Evolutionary conservation across 768 basidiomycete genomes (phyloP), one percentile per base, ranked within the genome.

Genomic region (Ramaria sp.): DNA sequence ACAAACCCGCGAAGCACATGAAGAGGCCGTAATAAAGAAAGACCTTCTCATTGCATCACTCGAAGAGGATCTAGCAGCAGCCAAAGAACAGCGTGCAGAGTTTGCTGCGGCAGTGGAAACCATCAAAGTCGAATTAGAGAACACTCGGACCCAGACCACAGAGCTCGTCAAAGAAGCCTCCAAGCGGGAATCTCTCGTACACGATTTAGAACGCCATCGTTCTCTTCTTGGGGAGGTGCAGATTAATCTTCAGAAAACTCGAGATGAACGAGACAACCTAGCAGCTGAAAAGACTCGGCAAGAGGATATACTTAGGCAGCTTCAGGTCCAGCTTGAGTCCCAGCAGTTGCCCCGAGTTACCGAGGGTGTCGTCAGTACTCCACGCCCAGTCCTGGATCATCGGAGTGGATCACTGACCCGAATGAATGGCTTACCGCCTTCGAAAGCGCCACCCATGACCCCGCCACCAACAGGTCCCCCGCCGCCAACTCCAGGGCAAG

Each of bases 391-490:
- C 76, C 33, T 78, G 78, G 49, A 83, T 82, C 30, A 78, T 76
- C 65, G 70, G 64, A 58, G 79, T 51, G 51, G 39, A 82, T 53
- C 73, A 75, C 54, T 57, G 70, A 49, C 70, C 78, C 19, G 81
- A 83, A 37, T 79, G 82, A 78, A 78, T 58, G 80, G 79, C 43
- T 69, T 89, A 50, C 80, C 86, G 42, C 72, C 81, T 30, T 74
- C 81, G 63, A 93, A 92, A 69, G 12, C 48, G 24, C 78, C 88
- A 15, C 92, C 91, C 17, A 86, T 88, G 0, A 88, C 87, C 0
- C 91, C 92, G 9, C 90, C 93, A 11, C 93, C 92, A 0, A 78
- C 87, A 33, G 80, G 90, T 11, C 93, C 93, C 0, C 89, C 89
- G 20, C 88, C 88, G 1, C 89, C 88, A 17, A 81, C 84, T 4